phyloP scores from a whole-genome alignment of 2,329 filamentous ascomycete genomes.

The Sclerotinia nivalis region DNA sequence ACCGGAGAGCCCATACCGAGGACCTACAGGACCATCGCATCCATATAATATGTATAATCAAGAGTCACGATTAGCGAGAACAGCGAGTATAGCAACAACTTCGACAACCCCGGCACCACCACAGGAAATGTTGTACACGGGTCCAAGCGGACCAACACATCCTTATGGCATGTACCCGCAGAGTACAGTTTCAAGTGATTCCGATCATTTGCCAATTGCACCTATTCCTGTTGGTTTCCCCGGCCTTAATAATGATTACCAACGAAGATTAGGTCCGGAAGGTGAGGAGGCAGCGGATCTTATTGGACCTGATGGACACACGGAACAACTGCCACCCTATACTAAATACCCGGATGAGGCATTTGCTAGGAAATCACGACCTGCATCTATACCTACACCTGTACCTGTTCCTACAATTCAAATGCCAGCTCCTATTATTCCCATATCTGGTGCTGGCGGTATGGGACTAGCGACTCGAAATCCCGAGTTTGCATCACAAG shows the following conservation, averaged over 20 bases:
- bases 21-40: constrained; percentile 70
- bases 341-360: constrained; percentile 81
- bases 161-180: constrained; percentile 88
- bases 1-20: constrained; percentile 57
- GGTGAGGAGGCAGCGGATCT: constrained; percentile 87
- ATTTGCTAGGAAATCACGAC: constrained; percentile 55
- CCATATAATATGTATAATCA: constrained; percentile 87
- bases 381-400: constrained; percentile 30
- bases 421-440: constrained; percentile 24
- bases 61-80: constrained; percentile 56
- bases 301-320: constrained; percentile 83
- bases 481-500: constrained; percentile 61
- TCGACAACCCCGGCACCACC: constrained; percentile 60
- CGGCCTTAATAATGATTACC: constrained; percentile 64
- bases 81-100: constrained; percentile 68
- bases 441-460: constrained; percentile 55
- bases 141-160: constrained; percentile 70
- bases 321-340: constrained; percentile 89
- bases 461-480: constrained; percentile 61
- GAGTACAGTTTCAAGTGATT: constrained; percentile 59
- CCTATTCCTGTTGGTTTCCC: constrained; percentile 74
- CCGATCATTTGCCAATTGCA: constrained; percentile 39
- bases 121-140: constrained; percentile 59
- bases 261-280: constrained; percentile 71
- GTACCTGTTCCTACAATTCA: constrained; percentile 31